phyloP scores from a whole-genome alignment of 2,329 filamentous ascomycete species.

The Colletotrichum siamense region DNA sequence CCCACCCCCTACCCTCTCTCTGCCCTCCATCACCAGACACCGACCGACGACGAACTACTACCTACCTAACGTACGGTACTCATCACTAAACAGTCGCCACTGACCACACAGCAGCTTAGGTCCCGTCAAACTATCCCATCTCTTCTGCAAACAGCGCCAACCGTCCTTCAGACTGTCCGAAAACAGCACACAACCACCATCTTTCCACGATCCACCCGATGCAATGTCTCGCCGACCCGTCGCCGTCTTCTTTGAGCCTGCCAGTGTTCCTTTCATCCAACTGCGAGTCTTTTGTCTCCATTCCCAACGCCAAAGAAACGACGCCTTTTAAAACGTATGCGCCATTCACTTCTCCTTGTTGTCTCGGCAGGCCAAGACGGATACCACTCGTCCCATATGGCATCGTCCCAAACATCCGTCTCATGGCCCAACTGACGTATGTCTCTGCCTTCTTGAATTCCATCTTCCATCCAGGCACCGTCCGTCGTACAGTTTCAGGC shows the following conservation, averaged over 20 bases:
- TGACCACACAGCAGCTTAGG: not conserved
- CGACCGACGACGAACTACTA: not conserved
- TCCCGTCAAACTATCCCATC: not conserved
- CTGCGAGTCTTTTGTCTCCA: not conserved
- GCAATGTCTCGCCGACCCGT: not conserved
- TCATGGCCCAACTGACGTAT: not conserved
- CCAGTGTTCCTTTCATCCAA: not conserved
- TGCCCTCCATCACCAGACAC: not conserved
- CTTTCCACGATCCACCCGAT: not conserved
- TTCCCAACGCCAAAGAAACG: not conserved
- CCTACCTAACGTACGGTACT: not conserved
- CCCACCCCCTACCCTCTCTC: not conserved
- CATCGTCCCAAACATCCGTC: not conserved
- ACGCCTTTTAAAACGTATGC: not conserved
- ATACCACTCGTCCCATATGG: not conserved
- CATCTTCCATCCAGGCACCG: not conserved
- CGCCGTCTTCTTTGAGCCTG: not conserved
- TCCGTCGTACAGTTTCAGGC: conserved; percentile 3
- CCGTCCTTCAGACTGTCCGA: not conserved
- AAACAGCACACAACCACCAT: not conserved
- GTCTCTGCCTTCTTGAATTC: not conserved
- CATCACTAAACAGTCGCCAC: not conserved
- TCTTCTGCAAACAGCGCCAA: not conserved
- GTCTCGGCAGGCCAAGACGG: not conserved
- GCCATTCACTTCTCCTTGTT: not conserved